Percentiles rank a stretch among this genome's conserved stretches.
Evolutionary conservation across 2,329 filamentous ascomycete genomes (phyloP).

Genomic region (Helotiales sp.): DNA sequence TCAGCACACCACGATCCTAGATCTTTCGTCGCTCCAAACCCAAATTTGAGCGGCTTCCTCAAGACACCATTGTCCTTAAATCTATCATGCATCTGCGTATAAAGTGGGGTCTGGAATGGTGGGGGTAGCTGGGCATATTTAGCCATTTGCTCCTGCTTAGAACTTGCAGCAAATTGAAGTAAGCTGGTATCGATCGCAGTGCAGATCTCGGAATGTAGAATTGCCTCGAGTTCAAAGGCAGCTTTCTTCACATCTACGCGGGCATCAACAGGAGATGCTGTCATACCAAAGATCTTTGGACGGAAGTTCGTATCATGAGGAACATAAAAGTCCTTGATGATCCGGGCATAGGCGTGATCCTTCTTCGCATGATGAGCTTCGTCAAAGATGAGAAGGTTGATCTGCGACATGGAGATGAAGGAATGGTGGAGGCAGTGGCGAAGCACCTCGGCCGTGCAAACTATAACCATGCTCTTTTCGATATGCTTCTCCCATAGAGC

Average conservation of each 20-base stretch:
- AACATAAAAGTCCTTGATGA: constrained; percentile 86
- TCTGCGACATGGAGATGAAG: constrained; percentile 78
- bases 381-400: constrained; percentile 92
- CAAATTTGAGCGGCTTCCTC: constrained; percentile 52
- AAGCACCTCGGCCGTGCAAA: constrained; percentile 90
- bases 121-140: constrained; percentile 56
- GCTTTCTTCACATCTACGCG: constrained; percentile 74
- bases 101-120: constrained; percentile 68
- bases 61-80: constrained; percentile 52
- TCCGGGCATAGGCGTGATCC: constrained; percentile 85
- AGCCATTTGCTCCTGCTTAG: constrained; percentile 61
- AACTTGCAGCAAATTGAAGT: constrained; percentile 62
- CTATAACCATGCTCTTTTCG: constrained; percentile 76
- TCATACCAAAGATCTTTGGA: constrained; percentile 93
- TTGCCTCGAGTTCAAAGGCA: constrained; percentile 72
- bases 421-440: constrained; percentile 77
- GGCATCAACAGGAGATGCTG: constrained; percentile 90
- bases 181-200: constrained; percentile 70
- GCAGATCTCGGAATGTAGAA: constrained; percentile 82
- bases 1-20: constrained; percentile 88
- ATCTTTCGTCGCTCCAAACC: constrained; percentile 63
- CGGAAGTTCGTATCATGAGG: constrained; percentile 50
- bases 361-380: constrained; percentile 97
- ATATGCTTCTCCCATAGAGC: constrained; percentile 64
- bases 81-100: constrained; percentile 57